Evolutionary conservation across 108 stramenopile genomes (phyloP), one percentile per base, ranked within the genome.

Genomic region (Conticribra guillardii): DNA sequence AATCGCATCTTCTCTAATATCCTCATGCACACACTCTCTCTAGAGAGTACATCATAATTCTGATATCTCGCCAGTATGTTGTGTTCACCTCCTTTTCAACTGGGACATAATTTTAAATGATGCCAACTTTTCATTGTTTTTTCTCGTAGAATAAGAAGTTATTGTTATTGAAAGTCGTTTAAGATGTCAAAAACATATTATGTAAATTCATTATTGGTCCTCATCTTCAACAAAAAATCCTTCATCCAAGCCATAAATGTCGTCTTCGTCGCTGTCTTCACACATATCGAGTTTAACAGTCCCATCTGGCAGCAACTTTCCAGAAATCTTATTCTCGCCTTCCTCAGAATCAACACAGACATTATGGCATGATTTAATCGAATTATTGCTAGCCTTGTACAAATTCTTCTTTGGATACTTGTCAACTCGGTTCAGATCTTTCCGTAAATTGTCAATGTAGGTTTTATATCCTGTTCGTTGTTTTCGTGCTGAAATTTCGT

Each of bases 401-500:
- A 2, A 17, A 21, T 59, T n/a, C n/a, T 41, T 62, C 53, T 50
- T 63, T 31, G 62, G 1, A 23, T 55, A 53, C 58, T 59, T 72
- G 27, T 54, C 24, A 24, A 28, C 31, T 11, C 24, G 53, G 5
- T 32, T 54, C 19, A 72, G 60, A 44, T 72, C 71, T 46, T 63
- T 72, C 29, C 71, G 50, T 16, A 72, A 32, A 21, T 72, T 72
- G 17, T 72, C 60, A 30, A 61, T 26, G 51, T 61, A 71, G 16
- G 59, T 71, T 34, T 60, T 71, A 31, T 71, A 71, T 16, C 71
- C 71, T 31, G 32, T 62, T 26, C 71, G 59, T 19, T 59, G 59
- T 30, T 72, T 60, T 14, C 51, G 44, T 26, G 33, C 50, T 1
- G 60, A 45, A 2, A 60, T 9, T 46, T 44, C 28, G 0, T 1